These are phyloP conservation scores for Piper longum DNA, from an alignment of 164 flowering plant genomes.

Conservation along the genomic window DNA sequence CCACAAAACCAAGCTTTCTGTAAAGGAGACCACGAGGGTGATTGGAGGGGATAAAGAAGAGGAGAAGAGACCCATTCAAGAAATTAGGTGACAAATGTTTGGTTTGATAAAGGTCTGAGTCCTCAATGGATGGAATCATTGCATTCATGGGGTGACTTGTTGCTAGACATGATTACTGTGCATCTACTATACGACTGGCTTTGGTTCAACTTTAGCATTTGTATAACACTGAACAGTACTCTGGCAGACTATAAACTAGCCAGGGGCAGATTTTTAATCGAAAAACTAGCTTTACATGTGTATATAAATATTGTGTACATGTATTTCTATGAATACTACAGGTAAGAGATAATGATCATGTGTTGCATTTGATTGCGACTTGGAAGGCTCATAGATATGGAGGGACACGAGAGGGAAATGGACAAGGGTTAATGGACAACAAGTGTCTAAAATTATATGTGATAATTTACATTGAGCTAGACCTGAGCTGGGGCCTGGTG, in stretches of 20 bases:
- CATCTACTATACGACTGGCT: constrained; percentile 15
- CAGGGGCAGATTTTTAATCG: neutral
- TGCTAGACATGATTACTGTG: constrained; percentile 18
- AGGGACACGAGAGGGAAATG: neutral
- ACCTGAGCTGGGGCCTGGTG: neutral
- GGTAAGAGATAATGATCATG: too few species aligned
- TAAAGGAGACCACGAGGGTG: neutral
- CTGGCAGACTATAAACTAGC: too few species aligned
- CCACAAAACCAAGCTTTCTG: constrained; percentile 4
- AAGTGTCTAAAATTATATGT: neutral
- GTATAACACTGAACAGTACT: neutral
- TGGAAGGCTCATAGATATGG: neutral
- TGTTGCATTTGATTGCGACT: too few species aligned
- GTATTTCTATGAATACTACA: too few species aligned
- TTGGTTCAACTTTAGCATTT: neutral
- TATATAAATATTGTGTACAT: too few species aligned
- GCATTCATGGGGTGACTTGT: constrained; percentile 8
- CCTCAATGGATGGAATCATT: constrained; percentile 14
- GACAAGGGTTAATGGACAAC: neutral
- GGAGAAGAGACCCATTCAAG: neutral
- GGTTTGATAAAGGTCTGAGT: neutral
- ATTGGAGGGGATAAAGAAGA: neutral
- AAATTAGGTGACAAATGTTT: neutral
- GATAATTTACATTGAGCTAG: too few species aligned
- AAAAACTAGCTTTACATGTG: too few species aligned